Conservation (phyloP, 2,329 filamentous ascomycete species). For the Aureobasidium namibiae region DNA sequence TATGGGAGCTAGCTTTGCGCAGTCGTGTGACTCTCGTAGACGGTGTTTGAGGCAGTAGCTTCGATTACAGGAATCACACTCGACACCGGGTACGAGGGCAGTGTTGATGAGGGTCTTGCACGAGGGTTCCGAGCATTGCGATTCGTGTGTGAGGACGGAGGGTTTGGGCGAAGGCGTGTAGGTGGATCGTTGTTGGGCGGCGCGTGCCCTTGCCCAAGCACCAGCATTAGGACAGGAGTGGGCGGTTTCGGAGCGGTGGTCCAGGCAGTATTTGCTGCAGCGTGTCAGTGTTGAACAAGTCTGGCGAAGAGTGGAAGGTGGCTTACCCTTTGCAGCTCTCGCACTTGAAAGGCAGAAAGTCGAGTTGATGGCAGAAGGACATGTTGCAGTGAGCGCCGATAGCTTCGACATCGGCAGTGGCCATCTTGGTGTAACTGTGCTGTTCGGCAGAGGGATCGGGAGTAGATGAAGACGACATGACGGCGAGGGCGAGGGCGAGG, state of each 20-base stretch:
- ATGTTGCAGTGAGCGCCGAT: constrained; percentile 89
- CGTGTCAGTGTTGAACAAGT: not conserved
- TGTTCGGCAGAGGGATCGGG: constrained; percentile 26
- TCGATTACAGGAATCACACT: constrained; percentile 63
- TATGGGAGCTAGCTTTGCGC: constrained; percentile 60
- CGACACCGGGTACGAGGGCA: constrained; percentile 57
- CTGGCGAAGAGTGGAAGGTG: not conserved
- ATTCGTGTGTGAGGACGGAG: constrained; percentile 52
- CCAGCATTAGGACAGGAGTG: constrained; percentile 61
- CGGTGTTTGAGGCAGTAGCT: constrained; percentile 73
- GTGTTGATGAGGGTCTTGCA: constrained; percentile 69
- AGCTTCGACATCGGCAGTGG: constrained; percentile 68
- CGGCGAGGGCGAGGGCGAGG: constrained; percentile 3
- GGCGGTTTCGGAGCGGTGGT: constrained; percentile 78
- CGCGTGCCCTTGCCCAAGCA: constrained; percentile 48
- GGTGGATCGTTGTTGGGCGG: constrained; percentile 28
- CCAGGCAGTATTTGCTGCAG: constrained; percentile 62
- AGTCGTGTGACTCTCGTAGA: constrained; percentile 74
- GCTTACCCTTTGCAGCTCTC: constrained; percentile 64
- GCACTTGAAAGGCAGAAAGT: constrained; percentile 92
- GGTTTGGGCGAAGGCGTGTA: constrained; percentile 37
- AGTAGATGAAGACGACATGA: constrained; percentile 38
- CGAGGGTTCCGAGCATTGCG: constrained; percentile 56
- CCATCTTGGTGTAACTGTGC: constrained; percentile 61
- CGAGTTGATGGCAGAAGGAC: constrained; percentile 85